Percentiles rank a stretch among this genome's conserved stretches.
phyloP scores from a whole-genome alignment of 352 stramenopile genomes.

The Globisporangium camurandrum region DNA sequence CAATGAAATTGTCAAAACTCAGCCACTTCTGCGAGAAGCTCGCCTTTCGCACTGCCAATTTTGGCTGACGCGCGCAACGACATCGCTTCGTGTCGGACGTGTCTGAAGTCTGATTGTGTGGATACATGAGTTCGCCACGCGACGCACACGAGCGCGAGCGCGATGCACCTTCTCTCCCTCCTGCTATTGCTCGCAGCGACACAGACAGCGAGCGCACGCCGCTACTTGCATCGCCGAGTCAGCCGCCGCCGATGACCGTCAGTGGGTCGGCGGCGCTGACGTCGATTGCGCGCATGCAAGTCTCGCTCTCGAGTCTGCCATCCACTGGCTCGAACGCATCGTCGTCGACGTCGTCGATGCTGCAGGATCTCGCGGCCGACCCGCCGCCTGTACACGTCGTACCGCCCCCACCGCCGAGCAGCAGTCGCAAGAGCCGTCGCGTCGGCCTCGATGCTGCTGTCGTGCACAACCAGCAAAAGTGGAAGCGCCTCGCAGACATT shows the following conservation, averaged over 20 bases:
- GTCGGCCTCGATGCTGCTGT: conserved; percentile 59
- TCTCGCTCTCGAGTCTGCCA: conserved; percentile 6
- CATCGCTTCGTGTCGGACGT: too few relatives aligned
- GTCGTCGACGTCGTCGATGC: not conserved
- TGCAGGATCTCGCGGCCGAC: not conserved
- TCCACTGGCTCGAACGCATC: conserved; percentile 7
- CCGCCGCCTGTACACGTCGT: too few relatives aligned
- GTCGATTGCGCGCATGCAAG: conserved; percentile 5
- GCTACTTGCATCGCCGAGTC: not conserved
- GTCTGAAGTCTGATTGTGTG: too few relatives aligned
- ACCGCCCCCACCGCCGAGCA: not conserved
- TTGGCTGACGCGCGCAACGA: too few relatives aligned
- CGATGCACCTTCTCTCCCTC: too few relatives aligned
- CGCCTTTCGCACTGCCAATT: too few relatives aligned
- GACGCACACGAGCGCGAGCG: not conserved
- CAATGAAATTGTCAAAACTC: too few relatives aligned
- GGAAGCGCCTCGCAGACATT: conserved; percentile 70
- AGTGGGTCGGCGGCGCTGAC: not conserved
- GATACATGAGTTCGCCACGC: not conserved
- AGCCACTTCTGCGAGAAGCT: too few relatives aligned
- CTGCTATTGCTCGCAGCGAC: not conserved
- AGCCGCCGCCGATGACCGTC: not conserved
- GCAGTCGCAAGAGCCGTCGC: conserved; percentile 19
- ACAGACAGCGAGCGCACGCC: not conserved
- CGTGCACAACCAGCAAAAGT: conserved; percentile 77